phyloP scores from a whole-genome alignment of 768 basidiomycete genomes.

The Lactarius tabidus region DNA sequence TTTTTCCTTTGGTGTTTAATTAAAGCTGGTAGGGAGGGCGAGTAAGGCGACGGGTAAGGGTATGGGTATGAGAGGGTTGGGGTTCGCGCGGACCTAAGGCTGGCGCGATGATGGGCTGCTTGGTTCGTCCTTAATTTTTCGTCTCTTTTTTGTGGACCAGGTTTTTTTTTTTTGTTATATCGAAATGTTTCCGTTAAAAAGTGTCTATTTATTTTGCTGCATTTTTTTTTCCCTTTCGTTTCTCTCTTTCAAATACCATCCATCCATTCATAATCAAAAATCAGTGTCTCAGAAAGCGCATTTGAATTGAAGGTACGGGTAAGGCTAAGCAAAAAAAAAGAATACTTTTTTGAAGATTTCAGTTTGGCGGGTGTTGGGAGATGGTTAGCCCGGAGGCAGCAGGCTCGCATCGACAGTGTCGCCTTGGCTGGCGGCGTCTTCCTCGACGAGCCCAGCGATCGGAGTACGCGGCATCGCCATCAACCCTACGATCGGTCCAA shows the following conservation, averaged over 20 bases:
- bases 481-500: constrained; percentile 50
- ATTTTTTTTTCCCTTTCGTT: constrained; percentile 5
- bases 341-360: not conserved
- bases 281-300: not conserved
- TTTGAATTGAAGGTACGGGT: not conserved
- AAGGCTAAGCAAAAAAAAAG: not conserved
- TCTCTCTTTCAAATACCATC: constrained; percentile 6
- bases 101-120: not conserved
- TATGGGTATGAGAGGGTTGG: too few species aligned
- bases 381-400: constrained; percentile 80
- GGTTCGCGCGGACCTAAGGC: not conserved
- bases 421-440: constrained; percentile 51
- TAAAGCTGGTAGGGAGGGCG: not conserved
- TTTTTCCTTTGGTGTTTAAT: not conserved
- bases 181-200: not conserved
- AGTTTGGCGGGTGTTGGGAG: not conserved
- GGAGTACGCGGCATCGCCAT: constrained; percentile 99
- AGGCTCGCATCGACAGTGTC: constrained; percentile 79
- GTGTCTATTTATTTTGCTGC: constrained; percentile 22
- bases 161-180: constrained; percentile 1
- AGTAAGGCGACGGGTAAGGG: not conserved
- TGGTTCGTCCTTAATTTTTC: not conserved
- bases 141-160: not conserved
- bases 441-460: constrained; percentile 55
- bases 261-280: not conserved